Conservation (phyloP, 2,329 filamentous ascomycete species). For the Fusarium agapanthi region DNA sequence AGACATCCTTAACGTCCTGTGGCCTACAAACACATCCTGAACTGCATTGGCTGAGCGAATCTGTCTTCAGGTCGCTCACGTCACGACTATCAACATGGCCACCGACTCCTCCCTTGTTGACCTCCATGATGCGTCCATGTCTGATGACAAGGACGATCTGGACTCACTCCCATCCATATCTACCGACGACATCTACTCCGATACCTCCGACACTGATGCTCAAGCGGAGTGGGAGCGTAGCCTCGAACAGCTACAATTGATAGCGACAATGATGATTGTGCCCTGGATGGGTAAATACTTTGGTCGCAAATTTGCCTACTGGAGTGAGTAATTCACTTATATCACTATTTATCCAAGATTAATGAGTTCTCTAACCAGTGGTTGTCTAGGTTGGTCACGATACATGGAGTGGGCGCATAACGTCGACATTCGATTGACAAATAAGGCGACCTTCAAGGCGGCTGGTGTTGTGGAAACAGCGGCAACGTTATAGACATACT, state of each 20-base stretch:
- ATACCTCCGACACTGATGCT: slow-evolving; percentile 77
- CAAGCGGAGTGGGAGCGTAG: slow-evolving; percentile 96
- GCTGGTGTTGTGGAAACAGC: slow-evolving; percentile 70
- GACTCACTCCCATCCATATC: slow-evolving; percentile 72
- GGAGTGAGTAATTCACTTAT: slow-evolving; percentile 70
- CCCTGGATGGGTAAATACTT: slow-evolving; percentile 96
- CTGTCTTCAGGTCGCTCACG: background rate
- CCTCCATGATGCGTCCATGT: slow-evolving; percentile 57
- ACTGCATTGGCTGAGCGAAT: background rate
- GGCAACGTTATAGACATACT: slow-evolving; percentile 55
- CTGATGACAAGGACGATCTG: slow-evolving; percentile 64
- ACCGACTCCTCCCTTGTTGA: slow-evolving; percentile 61
- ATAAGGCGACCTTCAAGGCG: slow-evolving; percentile 69
- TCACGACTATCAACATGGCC: slow-evolving; percentile 39
- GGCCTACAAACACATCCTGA: background rate
- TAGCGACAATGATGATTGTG: slow-evolving; percentile 93
- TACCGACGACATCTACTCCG: slow-evolving; percentile 64
- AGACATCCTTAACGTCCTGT: background rate
- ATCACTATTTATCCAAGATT: background rate
- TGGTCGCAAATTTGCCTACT: slow-evolving; percentile 93
- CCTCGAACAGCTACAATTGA: slow-evolving; percentile 89
- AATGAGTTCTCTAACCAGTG: slow-evolving; percentile 19
- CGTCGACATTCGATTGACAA: slow-evolving; percentile 75
- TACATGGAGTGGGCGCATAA: slow-evolving; percentile 95
- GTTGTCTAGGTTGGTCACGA: slow-evolving; percentile 79